Evolutionary conservation across 371 early-diverging fungal species (phyloP).

Genomic region (Circinella minor): DNA sequence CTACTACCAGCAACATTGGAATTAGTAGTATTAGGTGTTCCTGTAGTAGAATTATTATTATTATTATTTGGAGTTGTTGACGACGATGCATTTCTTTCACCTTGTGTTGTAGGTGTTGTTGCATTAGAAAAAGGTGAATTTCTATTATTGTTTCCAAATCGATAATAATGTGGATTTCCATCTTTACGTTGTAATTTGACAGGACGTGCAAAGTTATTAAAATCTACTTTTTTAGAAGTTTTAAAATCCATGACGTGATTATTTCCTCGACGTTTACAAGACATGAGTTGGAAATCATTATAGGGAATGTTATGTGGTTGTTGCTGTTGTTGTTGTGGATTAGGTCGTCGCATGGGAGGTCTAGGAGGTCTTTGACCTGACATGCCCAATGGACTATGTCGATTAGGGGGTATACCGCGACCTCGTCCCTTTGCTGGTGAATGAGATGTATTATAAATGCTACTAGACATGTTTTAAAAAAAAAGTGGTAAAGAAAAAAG

Average conservation of each 20-base stretch:
- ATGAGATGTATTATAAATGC: slow-evolving; percentile 26
- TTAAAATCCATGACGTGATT: slow-evolving; percentile 75
- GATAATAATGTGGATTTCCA: slow-evolving; percentile 41
- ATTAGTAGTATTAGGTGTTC: slow-evolving; percentile 10
- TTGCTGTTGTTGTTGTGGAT: slow-evolving; percentile 7
- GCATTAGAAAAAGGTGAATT: not conserved
- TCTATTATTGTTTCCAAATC: slow-evolving; percentile 8
- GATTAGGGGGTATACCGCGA: slow-evolving; percentile 8
- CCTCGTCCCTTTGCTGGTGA: slow-evolving; percentile 16
- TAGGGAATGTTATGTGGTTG: slow-evolving; percentile 13
- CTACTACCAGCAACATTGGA: slow-evolving; percentile 14
- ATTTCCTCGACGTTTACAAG: slow-evolving; percentile 16
- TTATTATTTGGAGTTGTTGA: slow-evolving; percentile 10
- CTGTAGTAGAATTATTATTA: slow-evolving; percentile 30
- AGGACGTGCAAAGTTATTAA: slow-evolving; percentile 63
- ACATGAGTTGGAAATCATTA: slow-evolving; percentile 18
- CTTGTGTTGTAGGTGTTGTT: slow-evolving; percentile 9
- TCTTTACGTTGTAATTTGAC: slow-evolving; percentile 74
- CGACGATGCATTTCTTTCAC: not conserved
- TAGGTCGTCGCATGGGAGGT: not conserved
- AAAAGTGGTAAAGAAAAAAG: not conserved
- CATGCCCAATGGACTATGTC: slow-evolving; percentile 1
- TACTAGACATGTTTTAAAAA: not conserved
- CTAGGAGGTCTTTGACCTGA: not conserved
- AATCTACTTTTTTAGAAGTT: slow-evolving; percentile 55